Conservation (phyloP, 352 stramenopile genomes). For the Globisporangium iwayamae region DNA sequence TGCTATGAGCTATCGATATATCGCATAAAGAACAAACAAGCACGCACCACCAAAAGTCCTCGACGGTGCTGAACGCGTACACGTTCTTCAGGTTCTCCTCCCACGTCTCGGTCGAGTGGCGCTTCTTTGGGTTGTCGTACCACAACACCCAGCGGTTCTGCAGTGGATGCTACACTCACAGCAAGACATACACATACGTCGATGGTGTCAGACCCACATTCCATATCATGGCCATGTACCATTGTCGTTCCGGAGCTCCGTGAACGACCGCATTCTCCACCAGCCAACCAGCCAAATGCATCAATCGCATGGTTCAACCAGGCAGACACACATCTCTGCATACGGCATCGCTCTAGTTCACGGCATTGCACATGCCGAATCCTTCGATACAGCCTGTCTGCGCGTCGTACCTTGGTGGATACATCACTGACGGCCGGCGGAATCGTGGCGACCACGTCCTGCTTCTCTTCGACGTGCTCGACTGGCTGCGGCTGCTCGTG, state of each 20-base stretch:
- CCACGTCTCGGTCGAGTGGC: constrained; percentile 83
- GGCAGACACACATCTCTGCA: not conserved
- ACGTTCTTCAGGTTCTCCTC: constrained; percentile 91
- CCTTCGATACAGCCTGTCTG: not conserved
- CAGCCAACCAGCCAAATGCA: not conserved
- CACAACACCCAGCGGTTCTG: constrained; percentile 87
- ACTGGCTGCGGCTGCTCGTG: constrained; percentile 29
- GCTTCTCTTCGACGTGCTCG: constrained; percentile 28
- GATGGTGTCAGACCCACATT: constrained; percentile 8
- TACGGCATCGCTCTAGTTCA: not conserved
- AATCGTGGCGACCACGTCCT: constrained; percentile 26
- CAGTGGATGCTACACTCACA: constrained; percentile 61
- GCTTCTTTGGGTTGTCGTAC: constrained; percentile 91
- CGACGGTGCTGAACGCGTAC: constrained; percentile 93
- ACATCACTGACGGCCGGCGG: constrained; percentile 38
- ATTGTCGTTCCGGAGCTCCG: not conserved
- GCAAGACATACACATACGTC: constrained; percentile 13
- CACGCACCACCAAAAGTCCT: constrained; percentile 95
- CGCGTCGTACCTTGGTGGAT: constrained; percentile 52
- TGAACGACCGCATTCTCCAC: constrained; percentile 1
- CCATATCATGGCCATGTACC: not conserved
- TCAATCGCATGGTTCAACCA: not conserved
- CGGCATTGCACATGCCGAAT: not conserved
- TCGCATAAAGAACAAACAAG: not conserved
- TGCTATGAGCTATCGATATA: not conserved